Conservation (phyloP, 345 rosid genomes). For the Microcos paniculata region DNA sequence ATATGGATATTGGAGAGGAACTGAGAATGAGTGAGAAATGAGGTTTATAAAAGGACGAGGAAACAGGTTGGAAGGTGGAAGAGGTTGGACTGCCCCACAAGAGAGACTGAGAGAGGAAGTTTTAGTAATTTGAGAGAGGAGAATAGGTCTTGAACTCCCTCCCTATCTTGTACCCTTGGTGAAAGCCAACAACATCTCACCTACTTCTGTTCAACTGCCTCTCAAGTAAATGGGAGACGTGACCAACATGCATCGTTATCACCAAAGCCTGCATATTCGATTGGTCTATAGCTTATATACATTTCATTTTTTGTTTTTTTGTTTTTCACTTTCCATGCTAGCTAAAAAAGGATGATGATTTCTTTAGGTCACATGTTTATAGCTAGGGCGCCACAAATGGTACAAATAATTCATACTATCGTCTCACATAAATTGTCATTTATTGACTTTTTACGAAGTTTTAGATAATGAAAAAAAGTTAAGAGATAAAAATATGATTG, state of each 20-base stretch:
- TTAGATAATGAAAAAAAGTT: too few species aligned
- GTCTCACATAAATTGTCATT: too few species aligned
- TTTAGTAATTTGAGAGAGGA: conserved; percentile 11
- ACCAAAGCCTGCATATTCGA: conserved; percentile 20
- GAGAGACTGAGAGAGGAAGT: conserved; percentile 8
- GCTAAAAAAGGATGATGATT: background rate
- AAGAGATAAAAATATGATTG: too few species aligned
- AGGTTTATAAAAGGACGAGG: conserved; percentile 6
- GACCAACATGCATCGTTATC: conserved; percentile 37
- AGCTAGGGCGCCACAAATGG: too few species aligned
- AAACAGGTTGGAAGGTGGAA: conserved; percentile 34
- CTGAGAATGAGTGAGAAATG: conserved; percentile 20
- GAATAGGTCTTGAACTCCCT: background rate
- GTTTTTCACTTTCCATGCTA: background rate
- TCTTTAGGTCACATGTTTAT: conserved; percentile 4
- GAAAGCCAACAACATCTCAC: conserved; percentile 61
- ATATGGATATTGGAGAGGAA: conserved; percentile 18
- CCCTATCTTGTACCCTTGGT: conserved; percentile 23
- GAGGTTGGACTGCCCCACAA: conserved; percentile 50
- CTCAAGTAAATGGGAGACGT: conserved; percentile 28
- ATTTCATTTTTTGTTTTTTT: background rate
- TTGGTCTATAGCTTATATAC: background rate
- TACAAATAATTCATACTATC: too few species aligned
- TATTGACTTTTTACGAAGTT: too few species aligned
- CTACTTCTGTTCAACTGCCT: conserved; percentile 73